Base-by-base conservation (phyloP, 345 rosid genomes). In the Passiflora organensis region DNA sequence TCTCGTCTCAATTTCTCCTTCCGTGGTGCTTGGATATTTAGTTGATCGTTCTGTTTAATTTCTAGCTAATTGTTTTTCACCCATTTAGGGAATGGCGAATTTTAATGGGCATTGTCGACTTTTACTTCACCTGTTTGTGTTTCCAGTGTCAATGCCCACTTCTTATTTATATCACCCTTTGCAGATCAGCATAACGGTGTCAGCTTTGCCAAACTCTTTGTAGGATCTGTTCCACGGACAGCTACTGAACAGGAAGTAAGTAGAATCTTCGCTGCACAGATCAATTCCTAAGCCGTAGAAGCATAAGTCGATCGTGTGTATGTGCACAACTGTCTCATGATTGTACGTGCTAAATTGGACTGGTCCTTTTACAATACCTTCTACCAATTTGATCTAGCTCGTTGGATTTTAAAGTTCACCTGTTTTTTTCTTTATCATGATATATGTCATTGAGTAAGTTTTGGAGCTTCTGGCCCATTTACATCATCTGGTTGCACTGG, bases 211-310 rank as follows among this genome's bases (percentile, higher is more conserved):
- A 93, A 93, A 76, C 96, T 89, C 61, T 93, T 93, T 80, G 91
- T 93, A 66, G 99, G 99, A 49, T 93, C 99, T 6, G 97, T 93
- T 68, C 99, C 99, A 21, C 81, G 87, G 78, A 81, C 91, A 53
- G 83, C 83, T 25, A 57, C 62, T 21, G 99, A 93, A 66, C 81
- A 82, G 56, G 97, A 93, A 68, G 99, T 93, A 74, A 86, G 91
- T 78, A 49, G 15, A 8, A 37, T 8, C 34, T 28, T 8, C 34
- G 34, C 34, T 28, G 34, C 34, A 28, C 8, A 28, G 34, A 28
- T 28, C 34, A 28, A 28, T 28, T 28, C 3, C 34, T 8, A 28
- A 28, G 8, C 34, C 34, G 8, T 28, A 28, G 34, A 28, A 28
- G 34, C 34, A 28, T 28, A 8, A 28, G 5, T 2, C 5, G 34